Conservation (phyloP, 257 asterid species). For the Cruciata laevipes region DNA sequence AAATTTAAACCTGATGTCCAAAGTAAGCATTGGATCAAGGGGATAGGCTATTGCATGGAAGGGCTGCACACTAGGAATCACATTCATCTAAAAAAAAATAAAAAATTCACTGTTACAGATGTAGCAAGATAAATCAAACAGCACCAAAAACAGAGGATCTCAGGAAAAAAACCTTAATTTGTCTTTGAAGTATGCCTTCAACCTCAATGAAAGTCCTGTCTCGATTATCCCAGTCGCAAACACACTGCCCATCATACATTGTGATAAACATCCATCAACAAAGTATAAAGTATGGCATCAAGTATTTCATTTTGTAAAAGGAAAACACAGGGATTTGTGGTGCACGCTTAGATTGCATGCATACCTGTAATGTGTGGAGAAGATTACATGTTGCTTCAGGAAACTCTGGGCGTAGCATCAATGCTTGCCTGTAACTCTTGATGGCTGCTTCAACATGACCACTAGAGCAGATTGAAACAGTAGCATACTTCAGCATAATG, state of each 20-base stretch:
- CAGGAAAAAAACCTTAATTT: constrained; percentile 67
- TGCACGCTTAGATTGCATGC: background rate
- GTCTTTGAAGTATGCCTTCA: constrained; percentile 87
- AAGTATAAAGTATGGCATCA: constrained; percentile 8
- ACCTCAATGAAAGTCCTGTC: constrained; percentile 90
- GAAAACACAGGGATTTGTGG: background rate
- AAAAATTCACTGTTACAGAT: constrained; percentile 5
- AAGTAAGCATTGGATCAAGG: constrained; percentile 89
- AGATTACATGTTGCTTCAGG: constrained; percentile 99
- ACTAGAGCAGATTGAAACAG: constrained; percentile 39
- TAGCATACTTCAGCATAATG: constrained; percentile 11
- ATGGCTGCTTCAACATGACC: constrained; percentile 89
- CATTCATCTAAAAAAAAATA: constrained; percentile 51
- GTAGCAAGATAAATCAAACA: background rate
- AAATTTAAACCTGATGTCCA: constrained; percentile 70
- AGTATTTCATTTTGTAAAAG: background rate
- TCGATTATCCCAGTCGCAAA: constrained; percentile 96
- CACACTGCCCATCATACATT: constrained; percentile 51
- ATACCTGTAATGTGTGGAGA: constrained; percentile 93
- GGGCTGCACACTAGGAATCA: constrained; percentile 98
- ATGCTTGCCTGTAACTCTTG: constrained; percentile 87
- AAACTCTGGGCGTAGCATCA: constrained; percentile 82
- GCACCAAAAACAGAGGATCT: background rate
- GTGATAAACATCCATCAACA: background rate
- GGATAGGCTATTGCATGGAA: constrained; percentile 99